Base-by-base conservation (phyloP, 148 eudicot species). In the Cornus suecica region DNA sequence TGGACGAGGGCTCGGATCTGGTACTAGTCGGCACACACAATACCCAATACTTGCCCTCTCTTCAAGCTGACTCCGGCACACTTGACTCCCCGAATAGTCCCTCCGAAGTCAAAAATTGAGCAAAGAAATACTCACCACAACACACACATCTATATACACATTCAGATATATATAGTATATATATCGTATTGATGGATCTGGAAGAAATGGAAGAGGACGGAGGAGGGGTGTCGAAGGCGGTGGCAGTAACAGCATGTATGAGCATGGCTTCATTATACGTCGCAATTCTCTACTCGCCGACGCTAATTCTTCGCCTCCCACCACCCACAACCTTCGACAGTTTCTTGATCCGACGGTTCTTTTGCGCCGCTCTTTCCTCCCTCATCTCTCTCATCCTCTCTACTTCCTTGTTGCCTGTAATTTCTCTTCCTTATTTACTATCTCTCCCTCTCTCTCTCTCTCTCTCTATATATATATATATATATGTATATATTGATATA, bases 221-320 rank as follows among this genome's bases (percentile, higher is more conserved):
- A 28, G 20, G 78, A 27, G 16, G 54, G 54, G 34, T 90, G 3
- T 78, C 93, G 56, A 77, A 82, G 82, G 37, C 84, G 24, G 65
- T 60, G 58, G 97, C 96, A 26, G 84, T 90, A 34, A 42, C 76
- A 18, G 79, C 92, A 37, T 94, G 99, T 80, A 51, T 82, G 26
- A 84, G 84, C 18, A 84, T 94, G 92, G 74, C 97, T 27, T 28
- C 88, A 14, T 69, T 89, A n/a, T 94, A 94, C 80, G 99, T 92
- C 27, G 89, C 89, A 1, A 84, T 87, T 4, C 91, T 94, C 15
- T 87, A 94, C 78, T 58, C 88, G 20, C 99, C 99, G 11, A 88
- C 94, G 11, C 25, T 83, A n/a, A 79, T 94, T 42, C 89, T 94
- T 71, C 94, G 96, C 6, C 87, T 93, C 6, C 87, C 94, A 25